These are phyloP conservation scores for Ogataea paradorogensis DNA, from an alignment of 805 yeast species.

Conservation along the genomic window DNA sequence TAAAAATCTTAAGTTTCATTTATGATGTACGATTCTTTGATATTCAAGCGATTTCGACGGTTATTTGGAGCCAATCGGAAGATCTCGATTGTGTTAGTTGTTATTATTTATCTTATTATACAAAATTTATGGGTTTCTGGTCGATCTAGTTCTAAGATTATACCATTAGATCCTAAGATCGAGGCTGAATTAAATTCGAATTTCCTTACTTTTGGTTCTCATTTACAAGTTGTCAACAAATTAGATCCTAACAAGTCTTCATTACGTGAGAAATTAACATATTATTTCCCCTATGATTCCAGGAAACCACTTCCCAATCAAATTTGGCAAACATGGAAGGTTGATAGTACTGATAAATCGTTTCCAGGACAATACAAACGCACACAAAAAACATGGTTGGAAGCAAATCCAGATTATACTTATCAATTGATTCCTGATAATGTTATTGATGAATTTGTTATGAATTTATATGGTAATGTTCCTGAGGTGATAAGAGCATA, in stretches of 20 bases:
- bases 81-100: conserved; percentile 8
- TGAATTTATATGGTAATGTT: conserved; percentile 58
- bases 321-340: conserved; percentile 96
- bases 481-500: conserved; percentile 81
- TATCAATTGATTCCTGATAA: conserved; percentile 74
- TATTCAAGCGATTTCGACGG: conserved; percentile 1
- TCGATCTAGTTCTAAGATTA: not conserved
- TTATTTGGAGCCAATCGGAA: conserved; percentile 5
- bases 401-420: conserved; percentile 56
- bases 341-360: conserved; percentile 48
- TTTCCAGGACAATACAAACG: conserved; percentile 54
- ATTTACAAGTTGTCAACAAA: conserved; percentile 14
- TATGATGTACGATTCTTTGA: conserved; percentile 1
- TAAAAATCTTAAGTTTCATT: no score
- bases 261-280: conserved; percentile 59
- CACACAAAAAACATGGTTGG: conserved; percentile 62
- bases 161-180: conserved; percentile 1
- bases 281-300: conserved; percentile 73
- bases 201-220: conserved; percentile 15
- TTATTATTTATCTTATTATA: conserved; percentile 8
- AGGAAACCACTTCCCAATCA: conserved; percentile 64
- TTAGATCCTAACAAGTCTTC: conserved; percentile 19
- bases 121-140: conserved; percentile 4
- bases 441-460: conserved; percentile 50
- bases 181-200: conserved; percentile 15